A percentile compares a stretch with the other conserved stretches of the same genome.
These are phyloP conservation scores for Wallacemonas sp. DNA, from an alignment of 208 protist species.

Conservation along the genomic window DNA sequence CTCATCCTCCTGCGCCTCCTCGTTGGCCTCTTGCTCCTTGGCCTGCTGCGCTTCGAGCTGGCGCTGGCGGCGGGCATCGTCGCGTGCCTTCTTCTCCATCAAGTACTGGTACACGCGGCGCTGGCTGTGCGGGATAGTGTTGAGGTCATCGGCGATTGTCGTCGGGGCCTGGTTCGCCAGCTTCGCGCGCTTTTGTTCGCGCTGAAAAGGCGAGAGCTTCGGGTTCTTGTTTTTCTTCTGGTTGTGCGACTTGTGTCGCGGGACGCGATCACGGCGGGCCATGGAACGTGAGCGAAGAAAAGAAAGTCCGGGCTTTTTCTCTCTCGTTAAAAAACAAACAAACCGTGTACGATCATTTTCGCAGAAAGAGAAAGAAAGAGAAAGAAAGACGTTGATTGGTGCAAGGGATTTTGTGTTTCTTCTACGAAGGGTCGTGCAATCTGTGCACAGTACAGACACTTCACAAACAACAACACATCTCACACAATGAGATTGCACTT, in stretches of 20 bases:
- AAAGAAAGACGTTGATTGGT: no score
- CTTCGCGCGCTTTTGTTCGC: slow-evolving; percentile 65
- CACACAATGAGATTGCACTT: no score
- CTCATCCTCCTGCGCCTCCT: slow-evolving; percentile 2
- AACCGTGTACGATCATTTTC: no score
- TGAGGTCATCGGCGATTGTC: slow-evolving; percentile 23
- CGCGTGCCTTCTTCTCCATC: slow-evolving; percentile 38
- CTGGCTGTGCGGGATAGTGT: slow-evolving; percentile 70
- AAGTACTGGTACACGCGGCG: slow-evolving; percentile 64
- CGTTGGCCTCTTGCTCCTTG: slow-evolving; percentile 22
- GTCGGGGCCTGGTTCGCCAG: slow-evolving; percentile 82
- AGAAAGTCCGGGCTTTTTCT: no score
- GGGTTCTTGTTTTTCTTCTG: slow-evolving; percentile 82
- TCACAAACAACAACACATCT: no score
- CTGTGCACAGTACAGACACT: no score
- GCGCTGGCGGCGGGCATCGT: slow-evolving; percentile 32
- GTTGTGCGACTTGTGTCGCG: slow-evolving; percentile 71
- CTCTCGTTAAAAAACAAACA: no score
- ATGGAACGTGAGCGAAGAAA: slow-evolving; percentile 41
- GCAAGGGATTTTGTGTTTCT: no score
- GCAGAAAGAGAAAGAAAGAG: no score
- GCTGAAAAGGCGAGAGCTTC: slow-evolving; percentile 87
- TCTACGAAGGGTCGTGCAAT: no score
- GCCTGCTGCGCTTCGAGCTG: slow-evolving; percentile 29
- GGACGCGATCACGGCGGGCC: slow-evolving; percentile 74